phyloP scores from a whole-genome alignment of 2,329 filamentous ascomycete genomes.

The Clonostachys solani region DNA sequence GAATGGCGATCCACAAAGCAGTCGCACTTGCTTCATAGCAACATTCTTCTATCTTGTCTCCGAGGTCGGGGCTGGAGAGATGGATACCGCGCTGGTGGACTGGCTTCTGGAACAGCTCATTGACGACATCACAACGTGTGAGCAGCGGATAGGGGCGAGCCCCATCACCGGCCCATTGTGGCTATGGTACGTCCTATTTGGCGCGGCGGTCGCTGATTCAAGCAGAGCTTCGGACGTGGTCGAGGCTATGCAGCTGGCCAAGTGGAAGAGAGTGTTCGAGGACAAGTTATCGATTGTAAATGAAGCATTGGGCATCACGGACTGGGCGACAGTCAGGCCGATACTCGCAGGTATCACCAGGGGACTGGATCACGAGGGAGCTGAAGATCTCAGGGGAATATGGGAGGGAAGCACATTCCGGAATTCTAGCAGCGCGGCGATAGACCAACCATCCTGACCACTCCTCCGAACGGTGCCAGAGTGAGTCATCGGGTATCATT shows the following conservation, averaged over 20 bases:
- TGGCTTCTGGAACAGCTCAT: constrained; percentile 41
- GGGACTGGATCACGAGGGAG: constrained; percentile 31
- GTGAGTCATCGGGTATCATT: too few species aligned
- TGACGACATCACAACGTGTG: constrained; percentile 34
- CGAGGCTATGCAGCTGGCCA: constrained; percentile 29
- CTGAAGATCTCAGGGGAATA: constrained; percentile 29
- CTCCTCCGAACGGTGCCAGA: too few species aligned
- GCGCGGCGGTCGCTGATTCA: constrained; percentile 32
- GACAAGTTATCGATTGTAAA: constrained; percentile 34
- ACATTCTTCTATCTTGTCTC: constrained; percentile 42
- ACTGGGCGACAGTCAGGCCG: constrained; percentile 30
- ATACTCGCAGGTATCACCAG: constrained; percentile 31
- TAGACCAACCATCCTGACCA: too few species aligned
- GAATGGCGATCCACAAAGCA: constrained; percentile 28
- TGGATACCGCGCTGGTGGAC: constrained; percentile 36
- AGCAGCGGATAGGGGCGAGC: constrained; percentile 31
- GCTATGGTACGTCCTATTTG: constrained; percentile 42
- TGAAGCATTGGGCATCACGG: constrained; percentile 26
- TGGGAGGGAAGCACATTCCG: constrained; percentile 24
- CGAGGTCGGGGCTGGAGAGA: constrained; percentile 32
- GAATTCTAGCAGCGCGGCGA: too few species aligned
- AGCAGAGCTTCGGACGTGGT: constrained; percentile 24
- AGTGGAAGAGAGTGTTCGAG: constrained; percentile 29
- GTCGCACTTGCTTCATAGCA: constrained; percentile 38
- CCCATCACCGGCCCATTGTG: constrained; percentile 35